Base-by-base conservation (phyloP, 2,329 filamentous ascomycete genomes). In the Emergomyces orientalis region DNA sequence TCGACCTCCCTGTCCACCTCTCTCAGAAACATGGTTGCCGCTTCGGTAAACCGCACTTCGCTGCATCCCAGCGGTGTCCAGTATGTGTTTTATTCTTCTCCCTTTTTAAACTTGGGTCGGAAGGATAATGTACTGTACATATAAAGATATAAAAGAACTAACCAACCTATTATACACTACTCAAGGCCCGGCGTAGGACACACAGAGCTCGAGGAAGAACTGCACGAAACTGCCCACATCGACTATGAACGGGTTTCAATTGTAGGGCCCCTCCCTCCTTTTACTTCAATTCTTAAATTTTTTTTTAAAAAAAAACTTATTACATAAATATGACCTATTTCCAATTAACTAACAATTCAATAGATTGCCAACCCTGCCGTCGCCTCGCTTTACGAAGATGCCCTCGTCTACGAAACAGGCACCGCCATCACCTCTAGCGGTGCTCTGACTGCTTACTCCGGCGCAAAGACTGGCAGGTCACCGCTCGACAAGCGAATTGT, bases 221-320 rank as follows among this genome's bases (percentile, higher is more conserved):
- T 99, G 66, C 92, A 97, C 79, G 91, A 97, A 79, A 91, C 88
- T 75, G 94, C 94, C 70, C 93, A 99, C 84, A 99, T 99, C 75
- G 94, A 99, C 84, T 99, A 97, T 77, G 90, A 97, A 80, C 89
- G 91, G 75, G 94, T 99, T 73, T 90, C 94, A 67, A 99, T 99
- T 83, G 92, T 96, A 84, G 77, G 90, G 19, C 56, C 32, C 25
- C 39, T 59, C 17, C 13, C 22, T 32, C 45, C 27, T 27, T 34
- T 30, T 45, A 30, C 32, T n/a, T 37, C 13, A 49, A 25, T 27
- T 54, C n/a, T n/a, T n/a, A n/a, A n/a, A n/a, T n/a, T n/a, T n/a
- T n/a, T n/a, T n/a, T n/a, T n/a, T n/a, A n/a, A n/a, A n/a, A n/a
- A n/a, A n/a, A n/a, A n/a, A n/a, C n/a, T n/a, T n/a, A n/a, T n/a